These are phyloP conservation scores for Rehmannia glutinosa DNA, from an alignment of 257 asterid species.

Conservation along the genomic window DNA sequence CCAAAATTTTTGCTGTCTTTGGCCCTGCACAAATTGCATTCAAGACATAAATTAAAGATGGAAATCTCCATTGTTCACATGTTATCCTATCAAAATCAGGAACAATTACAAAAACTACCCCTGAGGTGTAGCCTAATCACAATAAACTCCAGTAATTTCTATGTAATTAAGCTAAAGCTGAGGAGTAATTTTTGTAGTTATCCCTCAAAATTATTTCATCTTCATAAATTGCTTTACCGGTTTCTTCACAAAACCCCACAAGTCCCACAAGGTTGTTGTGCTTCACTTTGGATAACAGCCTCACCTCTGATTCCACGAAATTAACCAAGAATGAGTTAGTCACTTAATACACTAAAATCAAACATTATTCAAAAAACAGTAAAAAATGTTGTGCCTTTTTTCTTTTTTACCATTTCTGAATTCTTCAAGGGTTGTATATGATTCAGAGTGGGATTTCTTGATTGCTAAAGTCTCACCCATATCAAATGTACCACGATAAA, in stretches of 20 bases:
- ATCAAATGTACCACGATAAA: constrained; percentile 54
- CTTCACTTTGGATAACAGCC: constrained; percentile 63
- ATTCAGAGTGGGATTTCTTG: constrained; percentile 54
- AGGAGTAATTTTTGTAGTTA: too few relatives aligned
- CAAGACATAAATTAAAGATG: too few relatives aligned
- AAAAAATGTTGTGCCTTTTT: not conserved
- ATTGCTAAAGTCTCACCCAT: constrained; percentile 46
- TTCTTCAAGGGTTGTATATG: constrained; percentile 55
- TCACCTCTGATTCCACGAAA: constrained; percentile 45
- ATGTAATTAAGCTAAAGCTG: too few relatives aligned
- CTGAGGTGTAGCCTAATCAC: too few relatives aligned
- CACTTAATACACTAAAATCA: too few relatives aligned
- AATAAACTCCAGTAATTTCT: too few relatives aligned
- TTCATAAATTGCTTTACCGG: constrained; percentile 27
- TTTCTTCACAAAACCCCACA: constrained; percentile 68
- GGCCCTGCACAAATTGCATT: constrained; percentile 36
- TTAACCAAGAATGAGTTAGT: not conserved
- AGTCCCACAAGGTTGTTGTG: constrained; percentile 62
- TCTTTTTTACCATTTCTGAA: constrained; percentile 53
- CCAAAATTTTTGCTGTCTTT: constrained; percentile 49
- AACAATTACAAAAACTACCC: too few relatives aligned
- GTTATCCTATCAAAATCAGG: too few relatives aligned
- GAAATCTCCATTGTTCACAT: too few relatives aligned
- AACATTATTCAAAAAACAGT: not conserved
- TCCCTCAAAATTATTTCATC: too few relatives aligned